A percentile compares a stretch with the other conserved stretches of the same genome.
Evolutionary conservation across 768 basidiomycete species (phyloP).

Genomic region (Favolaschia claudopus): DNA sequence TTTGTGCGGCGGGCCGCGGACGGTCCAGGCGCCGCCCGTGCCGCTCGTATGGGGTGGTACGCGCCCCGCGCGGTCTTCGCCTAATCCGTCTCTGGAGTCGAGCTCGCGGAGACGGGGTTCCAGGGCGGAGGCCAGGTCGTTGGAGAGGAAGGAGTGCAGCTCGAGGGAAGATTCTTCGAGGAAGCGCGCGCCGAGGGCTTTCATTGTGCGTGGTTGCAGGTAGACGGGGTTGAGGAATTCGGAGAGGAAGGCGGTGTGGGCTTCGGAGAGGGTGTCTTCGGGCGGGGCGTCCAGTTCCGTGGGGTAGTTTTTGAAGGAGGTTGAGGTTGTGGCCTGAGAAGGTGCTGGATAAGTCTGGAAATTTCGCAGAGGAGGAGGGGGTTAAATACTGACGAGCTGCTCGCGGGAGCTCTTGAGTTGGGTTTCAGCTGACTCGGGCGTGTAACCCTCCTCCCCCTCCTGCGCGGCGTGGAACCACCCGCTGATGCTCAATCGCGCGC

Average conservation of each 20-base stretch:
- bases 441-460: conserved; percentile 89
- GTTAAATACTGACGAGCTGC: conserved; percentile 77
- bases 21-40: conserved; percentile 63
- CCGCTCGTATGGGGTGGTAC: conserved; percentile 80
- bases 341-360: conserved; percentile 13
- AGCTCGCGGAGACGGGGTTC: conserved; percentile 68
- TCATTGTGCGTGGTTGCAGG: conserved; percentile 82
- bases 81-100: conserved; percentile 71
- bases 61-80: conserved; percentile 54
- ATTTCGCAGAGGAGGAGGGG: conserved; percentile 2
- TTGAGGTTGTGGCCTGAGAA: conserved; percentile 68
- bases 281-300: conserved; percentile 54
- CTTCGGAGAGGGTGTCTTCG: conserved; percentile 60
- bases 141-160: conserved; percentile 84
- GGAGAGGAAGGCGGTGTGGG: conserved; percentile 75
- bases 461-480: conserved; percentile 98
- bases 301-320: conserved; percentile 63
- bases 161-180: conserved; percentile 87
- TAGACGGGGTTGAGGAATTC: conserved; percentile 91
- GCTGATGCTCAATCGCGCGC: conserved; percentile 85
- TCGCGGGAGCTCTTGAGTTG: conserved; percentile 84
- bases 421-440: conserved; percentile 51
- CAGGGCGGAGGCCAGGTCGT: conserved; percentile 71
- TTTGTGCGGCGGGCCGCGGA: conserved; percentile 92
- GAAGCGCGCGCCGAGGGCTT: conserved; percentile 81